Percentiles rank a stretch among this genome's conserved stretches.
Evolutionary conservation across 345 rosid species (phyloP).

Genomic region (Orychophragmus violaceus): DNA sequence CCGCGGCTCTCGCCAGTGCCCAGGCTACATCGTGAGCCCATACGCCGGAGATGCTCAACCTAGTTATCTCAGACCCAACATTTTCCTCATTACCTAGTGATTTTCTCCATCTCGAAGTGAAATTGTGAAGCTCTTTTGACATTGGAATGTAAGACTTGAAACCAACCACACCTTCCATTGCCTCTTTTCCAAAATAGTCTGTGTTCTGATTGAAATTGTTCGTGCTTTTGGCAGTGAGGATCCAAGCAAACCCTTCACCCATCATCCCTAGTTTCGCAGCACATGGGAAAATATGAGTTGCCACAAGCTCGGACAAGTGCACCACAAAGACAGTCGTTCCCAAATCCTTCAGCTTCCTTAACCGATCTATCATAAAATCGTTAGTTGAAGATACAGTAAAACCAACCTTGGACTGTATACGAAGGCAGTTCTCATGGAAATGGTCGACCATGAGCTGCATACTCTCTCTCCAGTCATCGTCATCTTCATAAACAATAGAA

Average conservation of each 20-base stretch:
- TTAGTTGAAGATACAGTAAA: constrained; percentile 12
- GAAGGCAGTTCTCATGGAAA: neutral
- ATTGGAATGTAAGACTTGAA: constrained; percentile 31
- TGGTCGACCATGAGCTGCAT: neutral
- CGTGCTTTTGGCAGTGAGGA: constrained; percentile 22
- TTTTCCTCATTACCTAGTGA: neutral
- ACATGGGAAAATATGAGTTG: constrained; percentile 17
- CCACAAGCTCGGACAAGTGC: constrained; percentile 21
- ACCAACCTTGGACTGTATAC: neutral
- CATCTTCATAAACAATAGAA: neutral
- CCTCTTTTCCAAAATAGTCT: neutral
- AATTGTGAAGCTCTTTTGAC: constrained; percentile 29
- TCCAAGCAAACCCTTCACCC: constrained; percentile 39
- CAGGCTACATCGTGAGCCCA: constrained; percentile 34
- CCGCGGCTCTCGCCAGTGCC: constrained; percentile 27
- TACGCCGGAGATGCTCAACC: constrained; percentile 16
- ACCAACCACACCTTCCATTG: constrained; percentile 43
- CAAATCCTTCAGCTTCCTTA: constrained; percentile 4
- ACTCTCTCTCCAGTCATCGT: neutral
- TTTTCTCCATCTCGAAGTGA: constrained; percentile 29
- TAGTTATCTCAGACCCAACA: neutral
- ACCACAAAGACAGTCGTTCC: constrained; percentile 12
- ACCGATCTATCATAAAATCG: neutral
- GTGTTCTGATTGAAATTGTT: neutral
- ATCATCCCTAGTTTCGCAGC: constrained; percentile 25